Base-by-base conservation (phyloP, 148 eudicot genomes). In the Euryodendron excelsum region DNA sequence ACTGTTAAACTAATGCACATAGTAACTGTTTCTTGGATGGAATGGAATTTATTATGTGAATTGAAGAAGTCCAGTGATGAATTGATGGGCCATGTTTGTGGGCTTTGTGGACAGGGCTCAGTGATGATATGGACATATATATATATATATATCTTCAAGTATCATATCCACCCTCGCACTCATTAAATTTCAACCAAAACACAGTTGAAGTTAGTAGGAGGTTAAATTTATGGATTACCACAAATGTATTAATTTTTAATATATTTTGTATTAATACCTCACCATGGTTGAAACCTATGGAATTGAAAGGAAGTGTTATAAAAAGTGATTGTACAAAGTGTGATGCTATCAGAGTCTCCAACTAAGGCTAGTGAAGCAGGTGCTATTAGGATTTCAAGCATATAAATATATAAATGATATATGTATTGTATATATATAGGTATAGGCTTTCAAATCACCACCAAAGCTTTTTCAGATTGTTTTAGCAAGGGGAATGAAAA, bases 91-190 rank as follows among this genome's bases (percentile, higher is more conserved):
- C 59, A 37, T 36, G 1, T 70, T 25, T 25, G 18, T 13, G 34
- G 55, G 56, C n/a, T 17, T 44, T 45, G 1, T 25, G 10, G 25
- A 30, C 25, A 21, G 47, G 77, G 53, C 34, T 67, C 67, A 59
- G 25, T 10, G 27, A 72, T 50, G 27, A 30, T 31, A 10, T 30
- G 2, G 59, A 33, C 36, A 27, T 15, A 20, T 21, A 23, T 52
- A 52, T 44, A 47, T n/a, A n/a, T n/a, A n/a, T n/a, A n/a, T n/a
- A 69, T 25, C 34, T 1, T 48, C 73, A 44, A 69, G 31, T 25
- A 41, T 69, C 74, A 48, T 5, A 70, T 70, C 74, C 74, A 70
- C 59, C 45, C 27, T 36, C 45, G 18, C 45, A 31, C 21, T 33
- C 17, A 11, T 18, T 12, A 14, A 64, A 31, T 31, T 64, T 31